Evolutionary conservation across 2,329 filamentous ascomycete genomes (phyloP), one percentile per base, ranked within the genome.

Genomic region (Fusarium goolgardi): DNA sequence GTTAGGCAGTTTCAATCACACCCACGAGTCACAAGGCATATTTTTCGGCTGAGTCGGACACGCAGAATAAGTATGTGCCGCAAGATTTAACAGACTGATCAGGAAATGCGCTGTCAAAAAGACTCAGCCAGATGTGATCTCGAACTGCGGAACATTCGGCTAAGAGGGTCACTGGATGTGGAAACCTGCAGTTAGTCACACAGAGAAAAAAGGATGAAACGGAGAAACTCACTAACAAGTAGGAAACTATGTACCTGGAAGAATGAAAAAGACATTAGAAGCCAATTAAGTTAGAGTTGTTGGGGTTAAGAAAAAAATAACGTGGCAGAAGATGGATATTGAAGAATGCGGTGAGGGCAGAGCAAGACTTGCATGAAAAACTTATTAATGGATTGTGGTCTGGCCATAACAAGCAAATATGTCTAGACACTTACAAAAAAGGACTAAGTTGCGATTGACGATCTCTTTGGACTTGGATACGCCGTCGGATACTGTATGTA

Each of bases 331-430:
- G 13, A 41, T 13, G 31, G 29, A 27, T 12, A 27, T 32, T 23
- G 21, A 49, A 47, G 53, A 44, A 71, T 71, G 68, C 71, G 71
- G 71, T 72, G 66, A 72, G 64, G 45, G 39, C 20, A 51, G 43
- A 58, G 9, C 43, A 12, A 58, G 49, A 35, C 64, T 61, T 55
- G 63, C 60, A 67, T 62, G 54, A 62, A 56, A 39, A 57, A 50
- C 41, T 29, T 52, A 37, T 34, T 44, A 51, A 35, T 41, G 32
- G 32, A 45, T 35, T 52, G 40, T 21, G 13, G 29, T 25, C 25
- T 51, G 27, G n/a, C 11, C 13, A 27, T 37, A 23, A 44, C 35
- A 34, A 39, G 35, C 44, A 29, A 58, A 44, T 41, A 12, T 40
- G 37, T 8, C 23, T 32, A 27, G 13, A 50, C 21, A 9, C 13